These are phyloP conservation scores for Fraxinus angustifolia DNA, from an alignment of 305 asterid genomes.

Conservation along the genomic window DNA sequence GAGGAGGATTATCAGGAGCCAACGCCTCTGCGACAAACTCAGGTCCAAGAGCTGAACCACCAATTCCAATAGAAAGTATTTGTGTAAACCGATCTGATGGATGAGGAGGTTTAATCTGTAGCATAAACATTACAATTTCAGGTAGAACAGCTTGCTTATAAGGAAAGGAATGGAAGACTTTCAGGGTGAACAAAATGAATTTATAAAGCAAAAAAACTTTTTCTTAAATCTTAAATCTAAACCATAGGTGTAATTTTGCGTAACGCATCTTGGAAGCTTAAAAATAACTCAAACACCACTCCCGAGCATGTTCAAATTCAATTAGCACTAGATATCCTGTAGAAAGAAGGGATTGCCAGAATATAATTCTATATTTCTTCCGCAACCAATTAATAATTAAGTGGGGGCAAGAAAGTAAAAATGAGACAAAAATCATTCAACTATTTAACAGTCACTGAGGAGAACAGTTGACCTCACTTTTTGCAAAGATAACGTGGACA, in stretches of 20 bases:
- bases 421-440: not conserved
- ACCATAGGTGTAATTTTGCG: not conserved
- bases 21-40: conserved; percentile 99
- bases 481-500: too few species aligned
- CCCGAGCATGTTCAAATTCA: not conserved
- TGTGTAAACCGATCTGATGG: conserved; percentile 61
- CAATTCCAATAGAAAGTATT: conserved; percentile 94
- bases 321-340: not conserved
- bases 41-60: conserved; percentile 99
- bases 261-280: not conserved
- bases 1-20: conserved; percentile 99
- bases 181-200: not conserved
- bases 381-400: not conserved
- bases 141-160: conserved; percentile 1
- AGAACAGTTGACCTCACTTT: not conserved
- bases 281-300: not conserved
- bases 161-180: not conserved
- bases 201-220: not conserved
- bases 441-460: not conserved
- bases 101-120: conserved; percentile 78
- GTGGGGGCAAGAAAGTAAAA: not conserved
- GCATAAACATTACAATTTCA: conserved; percentile 19
- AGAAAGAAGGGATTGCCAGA: not conserved
- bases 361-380: not conserved
- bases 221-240: not conserved